Conservation (phyloP, 345 rosid genomes). For the Carallia pectinifolia region DNA sequence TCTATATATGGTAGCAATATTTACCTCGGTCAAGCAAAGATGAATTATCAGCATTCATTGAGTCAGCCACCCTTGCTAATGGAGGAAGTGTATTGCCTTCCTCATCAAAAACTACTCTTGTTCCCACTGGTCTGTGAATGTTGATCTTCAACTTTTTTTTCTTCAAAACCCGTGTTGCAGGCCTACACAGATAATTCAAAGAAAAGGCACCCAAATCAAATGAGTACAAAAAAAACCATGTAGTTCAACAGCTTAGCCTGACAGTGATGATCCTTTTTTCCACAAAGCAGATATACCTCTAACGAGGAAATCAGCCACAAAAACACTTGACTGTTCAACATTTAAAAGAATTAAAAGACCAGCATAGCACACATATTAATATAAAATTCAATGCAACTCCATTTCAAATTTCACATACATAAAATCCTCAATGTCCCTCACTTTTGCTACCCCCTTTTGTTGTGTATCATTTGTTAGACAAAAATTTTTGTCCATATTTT, state of each 20-base stretch:
- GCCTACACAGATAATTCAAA: constrained; percentile 41
- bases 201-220: neutral
- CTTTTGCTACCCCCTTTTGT: constrained; percentile 37
- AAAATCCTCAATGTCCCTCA: constrained; percentile 30
- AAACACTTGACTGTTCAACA: neutral
- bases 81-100: constrained; percentile 81
- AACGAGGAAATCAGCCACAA: neutral
- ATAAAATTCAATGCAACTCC: neutral
- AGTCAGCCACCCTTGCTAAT: constrained; percentile 69
- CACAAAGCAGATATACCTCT: neutral
- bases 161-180: constrained; percentile 62
- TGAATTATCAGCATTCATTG: constrained; percentile 30
- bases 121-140: constrained; percentile 70
- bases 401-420: constrained; percentile 42
- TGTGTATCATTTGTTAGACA: constrained; percentile 36
- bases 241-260: neutral
- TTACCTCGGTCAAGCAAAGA: constrained; percentile 70
- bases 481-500: constrained; percentile 27
- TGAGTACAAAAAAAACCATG: neutral
- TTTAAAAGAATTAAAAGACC: too few relatives aligned
- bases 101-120: constrained; percentile 78
- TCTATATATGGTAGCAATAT: neutral
- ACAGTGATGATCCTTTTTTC: too few relatives aligned
- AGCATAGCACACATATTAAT: too few relatives aligned
- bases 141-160: constrained; percentile 90